Percentiles rank a stretch among this genome's conserved stretches.
Conservation (phyloP, 306 rosid species). For the Neltuma alba region DNA sequence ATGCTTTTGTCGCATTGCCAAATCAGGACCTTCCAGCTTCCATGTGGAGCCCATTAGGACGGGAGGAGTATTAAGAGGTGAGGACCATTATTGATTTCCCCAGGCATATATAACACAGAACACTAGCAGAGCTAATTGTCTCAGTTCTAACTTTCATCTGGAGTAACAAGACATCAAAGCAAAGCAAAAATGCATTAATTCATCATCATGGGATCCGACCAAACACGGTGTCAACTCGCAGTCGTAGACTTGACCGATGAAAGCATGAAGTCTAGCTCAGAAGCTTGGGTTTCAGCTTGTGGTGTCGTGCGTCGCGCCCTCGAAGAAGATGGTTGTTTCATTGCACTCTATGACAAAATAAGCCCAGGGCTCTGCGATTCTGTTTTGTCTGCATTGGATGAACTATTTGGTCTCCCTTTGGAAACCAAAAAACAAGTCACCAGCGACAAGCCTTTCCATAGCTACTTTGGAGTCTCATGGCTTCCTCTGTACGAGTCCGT, state of each 20-base stretch:
- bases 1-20: too few relatives aligned
- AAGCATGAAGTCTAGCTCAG: conserved; percentile 40
- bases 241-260: conserved; percentile 37
- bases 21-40: too few relatives aligned
- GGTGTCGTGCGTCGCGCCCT: conserved; percentile 27
- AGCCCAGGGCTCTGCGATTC: conserved; percentile 35
- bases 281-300: conserved; percentile 44
- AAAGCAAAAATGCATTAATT: background rate
- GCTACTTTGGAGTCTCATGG: conserved; percentile 40
- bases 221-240: conserved; percentile 25
- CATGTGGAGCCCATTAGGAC: too few relatives aligned
- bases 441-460: conserved; percentile 42
- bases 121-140: background rate
- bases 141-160: background rate
- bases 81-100: too few relatives aligned
- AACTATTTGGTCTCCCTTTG: conserved; percentile 38
- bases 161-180: background rate
- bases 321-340: conserved; percentile 45
- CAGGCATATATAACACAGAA: background rate
- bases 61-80: too few relatives aligned
- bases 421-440: conserved; percentile 37
- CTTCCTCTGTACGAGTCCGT: conserved; percentile 50
- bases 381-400: conserved; percentile 23
- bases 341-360: conserved; percentile 35
- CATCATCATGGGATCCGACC: conserved; percentile 36